A percentile compares a stretch with the other conserved stretches of the same genome.
phyloP scores from a whole-genome alignment of 768 basidiomycete species.

The Pisolithus albus region DNA sequence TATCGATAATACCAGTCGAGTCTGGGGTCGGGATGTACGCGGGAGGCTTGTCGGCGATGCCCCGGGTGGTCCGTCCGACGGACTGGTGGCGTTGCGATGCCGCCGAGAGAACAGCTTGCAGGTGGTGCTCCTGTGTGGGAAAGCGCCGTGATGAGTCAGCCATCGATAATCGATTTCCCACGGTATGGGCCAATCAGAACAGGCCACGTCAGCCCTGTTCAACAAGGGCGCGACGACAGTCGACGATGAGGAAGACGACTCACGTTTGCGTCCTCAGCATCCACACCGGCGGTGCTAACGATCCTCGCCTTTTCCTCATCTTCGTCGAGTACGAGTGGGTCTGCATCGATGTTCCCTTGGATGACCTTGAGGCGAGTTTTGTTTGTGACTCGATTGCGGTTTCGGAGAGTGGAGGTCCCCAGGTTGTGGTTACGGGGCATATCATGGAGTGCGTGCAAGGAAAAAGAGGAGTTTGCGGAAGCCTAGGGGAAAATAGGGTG shows the following conservation, averaged over 20 bases:
- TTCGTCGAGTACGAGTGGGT: conserved; percentile 73
- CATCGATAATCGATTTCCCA: conserved; percentile 45
- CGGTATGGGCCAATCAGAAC: conserved; percentile 39
- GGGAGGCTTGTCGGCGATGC: conserved; percentile 34
- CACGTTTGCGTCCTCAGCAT: conserved; percentile 91
- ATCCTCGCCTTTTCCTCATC: conserved; percentile 81
- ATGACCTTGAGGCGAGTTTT: conserved; percentile 85
- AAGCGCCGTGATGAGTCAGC: conserved; percentile 40
- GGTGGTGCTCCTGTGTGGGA: conserved; percentile 44
- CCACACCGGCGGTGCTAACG: conserved; percentile 79
- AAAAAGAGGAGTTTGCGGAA: conserved; percentile 35
- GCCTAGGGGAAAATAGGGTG: conserved; percentile 20
- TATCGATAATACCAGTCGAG: conserved; percentile 69
- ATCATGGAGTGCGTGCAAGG: conserved; percentile 56
- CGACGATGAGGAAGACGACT: conserved; percentile 38
- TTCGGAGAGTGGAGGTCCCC: conserved; percentile 73
- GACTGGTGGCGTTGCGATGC: conserved; percentile 43
- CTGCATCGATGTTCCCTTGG: conserved; percentile 75
- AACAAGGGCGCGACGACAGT: conserved; percentile 37
- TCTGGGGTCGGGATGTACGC: conserved; percentile 93
- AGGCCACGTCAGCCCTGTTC: conserved; percentile 35
- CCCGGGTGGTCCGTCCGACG: conserved; percentile 31
- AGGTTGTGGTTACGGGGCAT: conserved; percentile 80
- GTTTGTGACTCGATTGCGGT: conserved; percentile 87
- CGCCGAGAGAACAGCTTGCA: conserved; percentile 52